These are phyloP conservation scores for Albifimbria verrucaria DNA, from an alignment of 2,329 filamentous ascomycete species.

Conservation along the genomic window DNA sequence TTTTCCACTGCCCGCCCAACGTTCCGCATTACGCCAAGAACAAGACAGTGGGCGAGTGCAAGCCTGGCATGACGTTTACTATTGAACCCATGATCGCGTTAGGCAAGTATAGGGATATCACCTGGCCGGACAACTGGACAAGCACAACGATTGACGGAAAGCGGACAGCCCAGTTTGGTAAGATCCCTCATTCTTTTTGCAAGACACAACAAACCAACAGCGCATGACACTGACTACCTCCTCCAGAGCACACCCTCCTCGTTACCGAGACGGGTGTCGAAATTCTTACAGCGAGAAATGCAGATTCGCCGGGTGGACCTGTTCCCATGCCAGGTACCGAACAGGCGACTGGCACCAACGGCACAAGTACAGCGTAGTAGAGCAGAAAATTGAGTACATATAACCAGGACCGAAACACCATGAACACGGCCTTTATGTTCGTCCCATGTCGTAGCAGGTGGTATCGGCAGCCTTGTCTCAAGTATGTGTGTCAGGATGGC, in stretches of 20 bases:
- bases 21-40: slow-evolving; percentile 98
- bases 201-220: no score
- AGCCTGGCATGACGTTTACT: slow-evolving; percentile 97
- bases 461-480: no score
- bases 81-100: slow-evolving; percentile 98
- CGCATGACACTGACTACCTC: neutral
- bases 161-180: slow-evolving; percentile 88
- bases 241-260: slow-evolving; percentile 73
- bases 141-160: slow-evolving; percentile 89
- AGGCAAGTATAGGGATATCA: slow-evolving; percentile 87
- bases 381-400: neutral
- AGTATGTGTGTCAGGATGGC: no score
- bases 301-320: slow-evolving; percentile 73
- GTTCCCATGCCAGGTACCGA: slow-evolving; percentile 60
- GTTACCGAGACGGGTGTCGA: slow-evolving; percentile 83
- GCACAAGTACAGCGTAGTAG: slow-evolving; percentile 7
- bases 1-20: slow-evolving; percentile 93
- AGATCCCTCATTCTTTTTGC: slow-evolving; percentile 25
- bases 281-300: slow-evolving; percentile 69
- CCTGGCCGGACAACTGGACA: slow-evolving; percentile 99
- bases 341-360: slow-evolving; percentile 12
- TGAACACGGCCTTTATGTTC: neutral
- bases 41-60: slow-evolving; percentile 91
- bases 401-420: neutral
- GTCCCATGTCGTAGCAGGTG: no score